phyloP scores from a whole-genome alignment of 2,329 filamentous ascomycete genomes.

The Ceratocystis cacaofunesta region DNA sequence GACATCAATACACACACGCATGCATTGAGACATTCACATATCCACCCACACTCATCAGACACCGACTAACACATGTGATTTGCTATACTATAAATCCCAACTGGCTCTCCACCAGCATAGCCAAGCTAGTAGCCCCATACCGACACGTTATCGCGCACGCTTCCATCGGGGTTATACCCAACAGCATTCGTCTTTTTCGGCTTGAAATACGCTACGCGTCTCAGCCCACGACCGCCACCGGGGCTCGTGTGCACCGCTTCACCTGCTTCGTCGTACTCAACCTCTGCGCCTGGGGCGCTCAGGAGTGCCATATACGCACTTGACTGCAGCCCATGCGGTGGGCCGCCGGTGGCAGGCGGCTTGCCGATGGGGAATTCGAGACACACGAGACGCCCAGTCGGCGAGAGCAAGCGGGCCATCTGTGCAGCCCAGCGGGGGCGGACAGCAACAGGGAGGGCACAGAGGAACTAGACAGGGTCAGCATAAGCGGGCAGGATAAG shows the following conservation, averaged over 20 bases:
- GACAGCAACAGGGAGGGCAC: constrained; percentile 40
- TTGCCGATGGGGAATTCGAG: constrained; percentile 71
- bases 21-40: neutral
- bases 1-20: neutral
- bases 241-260: constrained; percentile 15
- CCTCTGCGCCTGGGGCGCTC: constrained; percentile 49
- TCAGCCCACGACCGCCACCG: neutral
- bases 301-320: constrained; percentile 60
- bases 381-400: constrained; percentile 40
- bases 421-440: constrained; percentile 40
- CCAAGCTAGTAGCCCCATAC: constrained; percentile 32
- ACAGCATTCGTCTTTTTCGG: constrained; percentile 35
- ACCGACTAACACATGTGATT: too few relatives aligned
- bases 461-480: constrained; percentile 38
- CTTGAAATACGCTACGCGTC: constrained; percentile 24
- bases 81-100: too few relatives aligned
- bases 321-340: constrained; percentile 56
- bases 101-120: neutral
- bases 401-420: constrained; percentile 35
- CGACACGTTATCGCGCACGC: constrained; percentile 37
- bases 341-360: constrained; percentile 47
- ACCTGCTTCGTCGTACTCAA: constrained; percentile 40
- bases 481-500: too few relatives aligned
- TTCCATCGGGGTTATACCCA: constrained; percentile 32
- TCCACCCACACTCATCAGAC: neutral